Evolutionary conservation across 257 asterid species (phyloP).

Genomic region (Gentiana macrophylla): DNA sequence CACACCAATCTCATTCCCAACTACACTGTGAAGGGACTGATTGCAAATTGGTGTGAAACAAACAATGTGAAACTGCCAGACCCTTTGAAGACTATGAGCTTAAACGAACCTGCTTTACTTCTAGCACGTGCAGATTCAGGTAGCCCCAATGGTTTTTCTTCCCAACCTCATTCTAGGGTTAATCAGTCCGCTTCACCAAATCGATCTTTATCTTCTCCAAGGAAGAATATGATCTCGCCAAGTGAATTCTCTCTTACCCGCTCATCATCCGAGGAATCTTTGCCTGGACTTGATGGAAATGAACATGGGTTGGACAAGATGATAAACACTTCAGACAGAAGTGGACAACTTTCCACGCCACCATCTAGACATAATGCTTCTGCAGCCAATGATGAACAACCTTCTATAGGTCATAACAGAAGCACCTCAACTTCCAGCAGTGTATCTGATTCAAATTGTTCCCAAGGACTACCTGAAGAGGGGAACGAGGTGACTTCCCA

Average conservation of each 20-base stretch:
- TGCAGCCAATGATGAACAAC: constrained; percentile 23
- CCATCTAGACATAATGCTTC: constrained; percentile 34
- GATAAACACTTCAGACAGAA: constrained; percentile 56
- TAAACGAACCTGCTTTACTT: constrained; percentile 54
- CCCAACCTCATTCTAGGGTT: constrained; percentile 19
- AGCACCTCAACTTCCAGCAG: constrained; percentile 53
- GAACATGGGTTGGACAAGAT: constrained; percentile 37
- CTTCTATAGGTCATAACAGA: constrained; percentile 40
- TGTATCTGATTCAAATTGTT: constrained; percentile 39
- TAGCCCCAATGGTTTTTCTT: constrained; percentile 22
- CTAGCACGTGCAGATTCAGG: constrained; percentile 43
- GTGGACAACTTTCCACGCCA: constrained; percentile 24
- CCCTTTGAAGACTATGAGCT: constrained; percentile 38
- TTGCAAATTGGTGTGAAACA: constrained; percentile 70
- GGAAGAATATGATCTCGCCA: constrained; percentile 25
- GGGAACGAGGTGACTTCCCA: constrained; percentile 43
- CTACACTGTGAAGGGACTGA: constrained; percentile 79
- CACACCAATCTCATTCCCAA: constrained; percentile 78
- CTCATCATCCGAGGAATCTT: constrained; percentile 48
- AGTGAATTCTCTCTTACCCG: constrained; percentile 38
- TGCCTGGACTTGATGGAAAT: constrained; percentile 33
- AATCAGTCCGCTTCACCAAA: constrained; percentile 35
- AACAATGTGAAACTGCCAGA: constrained; percentile 70
- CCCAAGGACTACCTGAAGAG: constrained; percentile 43
- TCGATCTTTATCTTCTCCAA: constrained; percentile 35